Percentiles rank a stretch among this genome's conserved stretches.
Conservation (phyloP, 2,329 filamentous ascomycete species). For the Plenodomus biglobosus region DNA sequence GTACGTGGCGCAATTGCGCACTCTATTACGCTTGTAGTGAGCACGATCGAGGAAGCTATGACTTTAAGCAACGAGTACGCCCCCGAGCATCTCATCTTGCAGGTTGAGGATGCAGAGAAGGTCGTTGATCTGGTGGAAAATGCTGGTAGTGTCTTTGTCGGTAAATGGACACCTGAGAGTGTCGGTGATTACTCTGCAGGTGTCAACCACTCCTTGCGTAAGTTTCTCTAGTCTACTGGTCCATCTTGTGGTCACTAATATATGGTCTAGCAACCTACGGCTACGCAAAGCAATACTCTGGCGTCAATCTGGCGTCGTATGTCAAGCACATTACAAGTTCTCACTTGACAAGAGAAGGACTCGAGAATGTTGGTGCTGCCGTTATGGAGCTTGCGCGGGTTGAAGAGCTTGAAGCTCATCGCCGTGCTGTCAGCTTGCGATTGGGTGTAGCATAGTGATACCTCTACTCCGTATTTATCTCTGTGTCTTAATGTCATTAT, state of each 20-base stretch:
- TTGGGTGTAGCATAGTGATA: slow-evolving; percentile 45
- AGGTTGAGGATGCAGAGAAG: slow-evolving; percentile 74
- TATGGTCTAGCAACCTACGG: slow-evolving; percentile 80
- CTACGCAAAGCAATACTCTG: slow-evolving; percentile 97
- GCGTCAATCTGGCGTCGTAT: slow-evolving; percentile 93
- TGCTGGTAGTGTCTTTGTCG: slow-evolving; percentile 93
- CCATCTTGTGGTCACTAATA: slow-evolving; percentile 5
- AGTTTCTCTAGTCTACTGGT: slow-evolving; percentile 47
- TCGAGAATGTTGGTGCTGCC: slow-evolving; percentile 80
- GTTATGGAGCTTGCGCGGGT: slow-evolving; percentile 96
- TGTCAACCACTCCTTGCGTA: slow-evolving; percentile 96
- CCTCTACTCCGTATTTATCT: neutral
- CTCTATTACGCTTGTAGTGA: slow-evolving; percentile 80
- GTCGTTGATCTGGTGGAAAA: slow-evolving; percentile 82
- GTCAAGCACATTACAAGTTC: slow-evolving; percentile 98
- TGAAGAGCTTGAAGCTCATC: slow-evolving; percentile 92
- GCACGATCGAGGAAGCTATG: slow-evolving; percentile 74
- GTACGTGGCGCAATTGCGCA: slow-evolving; percentile 87
- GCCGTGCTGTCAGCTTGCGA: slow-evolving; percentile 69
- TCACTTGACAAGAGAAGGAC: slow-evolving; percentile 80
- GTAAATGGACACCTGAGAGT: slow-evolving; percentile 94
- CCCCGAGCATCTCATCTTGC: slow-evolving; percentile 93
- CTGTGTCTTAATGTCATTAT: neutral
- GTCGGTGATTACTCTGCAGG: slow-evolving; percentile 98
- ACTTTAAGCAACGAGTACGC: slow-evolving; percentile 90